Base-by-base conservation (phyloP, 305 asterid species). In the Rubia balearica region DNA sequence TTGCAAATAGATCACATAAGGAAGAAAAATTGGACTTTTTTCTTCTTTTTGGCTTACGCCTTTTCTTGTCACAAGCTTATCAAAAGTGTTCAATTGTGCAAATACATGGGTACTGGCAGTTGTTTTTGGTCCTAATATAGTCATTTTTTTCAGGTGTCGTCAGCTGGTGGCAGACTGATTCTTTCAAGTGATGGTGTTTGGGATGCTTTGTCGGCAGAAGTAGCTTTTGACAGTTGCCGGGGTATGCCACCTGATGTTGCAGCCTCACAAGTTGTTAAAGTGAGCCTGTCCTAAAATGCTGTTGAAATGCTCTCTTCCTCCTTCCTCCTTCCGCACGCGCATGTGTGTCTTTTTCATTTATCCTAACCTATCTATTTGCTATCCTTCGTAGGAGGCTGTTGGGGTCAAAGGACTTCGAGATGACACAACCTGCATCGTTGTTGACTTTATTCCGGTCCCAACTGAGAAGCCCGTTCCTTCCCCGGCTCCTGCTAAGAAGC, bases 101-200 rank as follows among this genome's bases (percentile, higher is more conserved):
- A 30, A 36, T 59, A 27, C 14, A 22, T 42, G 21, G 14, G 22
- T 55, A 7, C 65, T 43, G 5, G 11, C 8, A 55, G 60, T 51
- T 14, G 17, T 40, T 69, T 24, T 24, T 40, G 4, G 38, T 21
- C 17, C 22, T 63, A n/a, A 49, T 12, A 63, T 69, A 17, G 22
- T 21, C 36, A 30, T 40, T 62, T 66, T 73, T 36, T 79, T 75
- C 95, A 95, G 99, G 84, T 95, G 61, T 82, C 99, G 66, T 78
- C 97, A 27, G 86, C 88, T 8, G 99, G 99, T 73, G 99, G 98
- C 72, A 84, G 98, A 82, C 84, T 95, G 65, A 81, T 95, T 46
- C 80, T 95, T 77, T 85, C 98, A 70, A 95, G 99, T 62, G 98
- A 95, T 24, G 98, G 99, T 67, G 99, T 95, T 81, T 95, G 99